Base-by-base conservation (phyloP, 371 early-diverging fungal species). In the Dichotomocladium elegans region DNA sequence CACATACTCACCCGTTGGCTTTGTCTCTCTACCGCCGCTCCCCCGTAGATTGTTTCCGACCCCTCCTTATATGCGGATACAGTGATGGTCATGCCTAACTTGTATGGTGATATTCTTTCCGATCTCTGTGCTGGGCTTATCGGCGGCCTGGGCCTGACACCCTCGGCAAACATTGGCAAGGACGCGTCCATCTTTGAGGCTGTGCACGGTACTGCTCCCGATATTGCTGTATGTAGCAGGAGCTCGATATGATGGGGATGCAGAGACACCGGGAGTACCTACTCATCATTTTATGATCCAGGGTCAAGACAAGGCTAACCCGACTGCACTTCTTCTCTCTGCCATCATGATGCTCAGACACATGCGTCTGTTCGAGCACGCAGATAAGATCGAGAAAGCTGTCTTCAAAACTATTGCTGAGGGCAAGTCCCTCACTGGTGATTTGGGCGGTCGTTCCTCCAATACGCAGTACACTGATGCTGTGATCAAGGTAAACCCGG, bases 81-180 rank as follows among this genome's bases (percentile, higher is more conserved):
- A 33, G 99, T 98, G 69, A 92, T 98, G 96, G 99, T 96, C 59
- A 96, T 98, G 98, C 98, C 99, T 54, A 98, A 98, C 87, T 82
- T 98, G 74, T 97, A 98, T 62, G 99, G 99, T 67, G 99, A 98
- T 75, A 98, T 98, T 76, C 79, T 98, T 50, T 90, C 91, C 40
- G 99, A 98, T 64, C 87, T 98, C 86, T 88, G 95, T 67, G 98
- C 99, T 53, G 99, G 99, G 61, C 81, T 98, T 51, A 96, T 98
- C 64, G 99, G 99, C 63, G 99, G 99, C 57, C 88, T 98, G 52
- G 99, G 99, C 40, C 77, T 98, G 65, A 96, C 98, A 15, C 98
- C 98, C 44, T 92, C 92, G 41, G 98, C 97, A 51, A 98, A 98
- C 89, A 96, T 98, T 83, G 97, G 98, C 57, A 86, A 83, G 51